Evolutionary conservation across 495 filamentous ascomycete species (phyloP).

Genomic region (Glonium stellatum): DNA sequence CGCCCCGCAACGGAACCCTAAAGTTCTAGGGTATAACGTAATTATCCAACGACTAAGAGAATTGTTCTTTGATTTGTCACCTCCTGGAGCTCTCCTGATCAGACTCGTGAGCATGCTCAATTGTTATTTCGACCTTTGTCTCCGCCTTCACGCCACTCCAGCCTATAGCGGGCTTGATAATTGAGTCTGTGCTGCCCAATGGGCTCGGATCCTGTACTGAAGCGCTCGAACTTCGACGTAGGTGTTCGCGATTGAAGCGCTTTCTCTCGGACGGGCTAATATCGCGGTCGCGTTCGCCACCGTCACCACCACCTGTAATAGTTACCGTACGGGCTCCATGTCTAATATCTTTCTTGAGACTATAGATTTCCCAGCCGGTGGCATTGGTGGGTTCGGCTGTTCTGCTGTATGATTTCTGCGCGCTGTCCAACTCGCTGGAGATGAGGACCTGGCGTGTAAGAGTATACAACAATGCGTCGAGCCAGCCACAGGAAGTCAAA

Average conservation of each 20-base stretch:
- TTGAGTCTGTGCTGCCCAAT: not conserved
- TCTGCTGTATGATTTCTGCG: not conserved
- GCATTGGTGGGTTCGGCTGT: not conserved
- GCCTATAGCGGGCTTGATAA: not conserved
- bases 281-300: no score
- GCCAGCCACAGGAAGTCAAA: constrained; percentile 65
- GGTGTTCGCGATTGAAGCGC: not conserved
- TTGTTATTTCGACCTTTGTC: constrained; percentile 1
- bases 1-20: no score
- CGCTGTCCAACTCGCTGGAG: not conserved
- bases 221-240: not conserved
- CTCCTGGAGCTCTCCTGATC: no score
- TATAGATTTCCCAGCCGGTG: not conserved
- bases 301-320: not conserved
- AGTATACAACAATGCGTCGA: constrained; percentile 67
- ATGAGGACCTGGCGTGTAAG: constrained; percentile 50
- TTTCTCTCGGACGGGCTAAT: no score
- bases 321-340: not conserved
- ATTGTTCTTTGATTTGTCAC: no score
- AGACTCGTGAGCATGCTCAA: not conserved
- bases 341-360: not conserved
- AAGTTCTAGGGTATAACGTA: no score
- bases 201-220: not conserved
- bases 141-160: not conserved
- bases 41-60: no score